A percentile compares a stretch with the other conserved stretches of the same genome.
Conservation (phyloP, 192 early-diverging fungal genomes). For the Coemansia pectinata region DNA sequence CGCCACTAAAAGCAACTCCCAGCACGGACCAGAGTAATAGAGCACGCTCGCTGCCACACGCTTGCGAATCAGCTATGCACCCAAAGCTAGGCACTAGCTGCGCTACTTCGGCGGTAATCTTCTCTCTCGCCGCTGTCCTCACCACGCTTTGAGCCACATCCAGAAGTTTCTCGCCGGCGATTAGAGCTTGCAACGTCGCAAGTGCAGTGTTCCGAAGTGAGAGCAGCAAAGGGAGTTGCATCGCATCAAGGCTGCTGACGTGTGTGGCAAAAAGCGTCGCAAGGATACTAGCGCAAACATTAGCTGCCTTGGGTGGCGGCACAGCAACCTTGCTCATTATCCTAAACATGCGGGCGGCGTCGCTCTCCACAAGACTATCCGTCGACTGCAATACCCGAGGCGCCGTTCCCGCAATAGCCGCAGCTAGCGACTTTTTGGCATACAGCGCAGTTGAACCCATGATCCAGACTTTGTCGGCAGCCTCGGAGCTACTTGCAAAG, state of each 20-base stretch:
- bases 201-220: slow-evolving; percentile 12
- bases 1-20: slow-evolving; percentile 17
- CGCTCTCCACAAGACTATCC: slow-evolving; percentile 14
- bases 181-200: slow-evolving; percentile 13
- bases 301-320: slow-evolving; percentile 14
- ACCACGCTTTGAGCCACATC: slow-evolving; percentile 2
- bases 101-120: slow-evolving; percentile 4
- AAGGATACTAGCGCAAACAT: slow-evolving; percentile 13
- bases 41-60: slow-evolving; percentile 3
- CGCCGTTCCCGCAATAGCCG: slow-evolving; percentile 1
- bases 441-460: slow-evolving; percentile 2
- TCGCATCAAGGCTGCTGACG: neutral
- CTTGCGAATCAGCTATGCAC: neutral
- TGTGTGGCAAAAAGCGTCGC: slow-evolving; percentile 9
- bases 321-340: slow-evolving; percentile 35
- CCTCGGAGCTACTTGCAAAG: neutral
- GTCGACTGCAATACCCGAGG: neutral
- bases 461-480: neutral
- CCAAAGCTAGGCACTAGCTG: neutral
- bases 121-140: slow-evolving; percentile 10
- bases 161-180: neutral
- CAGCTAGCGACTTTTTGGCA: slow-evolving; percentile 8
- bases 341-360: slow-evolving; percentile 43
- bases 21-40: slow-evolving; percentile 13
- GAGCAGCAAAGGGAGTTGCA: neutral